These are phyloP conservation scores for Lasiosphaeris hirsuta DNA, from an alignment of 495 filamentous ascomycete genomes.

Conservation along the genomic window DNA sequence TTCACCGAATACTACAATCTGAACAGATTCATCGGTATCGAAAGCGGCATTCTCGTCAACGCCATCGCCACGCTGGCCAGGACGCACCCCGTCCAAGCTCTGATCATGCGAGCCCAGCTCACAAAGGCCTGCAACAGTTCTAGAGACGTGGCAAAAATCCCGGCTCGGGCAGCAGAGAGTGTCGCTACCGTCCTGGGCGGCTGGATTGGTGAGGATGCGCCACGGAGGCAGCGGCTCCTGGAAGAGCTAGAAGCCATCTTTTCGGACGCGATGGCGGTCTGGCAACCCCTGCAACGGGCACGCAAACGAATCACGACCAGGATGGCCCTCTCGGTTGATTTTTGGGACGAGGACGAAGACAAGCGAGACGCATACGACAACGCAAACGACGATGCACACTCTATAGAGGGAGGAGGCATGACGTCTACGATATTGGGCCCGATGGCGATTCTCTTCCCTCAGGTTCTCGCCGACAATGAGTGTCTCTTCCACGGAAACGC, in stretches of 20 bases:
- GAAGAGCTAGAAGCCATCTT: not conserved
- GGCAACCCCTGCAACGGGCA: conserved; percentile 3
- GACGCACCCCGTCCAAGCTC: conserved; percentile 3
- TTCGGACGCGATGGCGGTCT: conserved; percentile 1
- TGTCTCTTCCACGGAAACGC: conserved; percentile 41
- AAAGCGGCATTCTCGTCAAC: not conserved
- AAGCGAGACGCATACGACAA: conserved; percentile 3
- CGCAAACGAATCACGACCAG: not conserved
- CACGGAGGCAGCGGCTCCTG: conserved; percentile 1
- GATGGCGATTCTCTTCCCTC: conserved; percentile 27
- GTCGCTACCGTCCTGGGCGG: not conserved
- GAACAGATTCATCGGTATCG: not conserved
- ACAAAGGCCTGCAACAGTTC: conserved; percentile 3
- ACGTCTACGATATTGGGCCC: not conserved
- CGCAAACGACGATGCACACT: not conserved
- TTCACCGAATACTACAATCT: not conserved
- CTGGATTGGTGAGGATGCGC: conserved; percentile 3
- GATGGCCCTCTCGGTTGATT: not conserved
- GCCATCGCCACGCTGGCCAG: not conserved
- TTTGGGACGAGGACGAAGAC: conserved; percentile 1
- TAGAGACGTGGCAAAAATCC: not conserved
- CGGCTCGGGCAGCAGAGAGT: not conserved
- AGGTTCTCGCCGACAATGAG: conserved; percentile 24
- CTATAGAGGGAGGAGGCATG: too few species aligned
- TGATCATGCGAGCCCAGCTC: conserved; percentile 11